Evolutionary conservation across 305 asterid species (phyloP), one percentile per base, ranked within the genome.

Genomic region (Fraxinus baroniana): DNA sequence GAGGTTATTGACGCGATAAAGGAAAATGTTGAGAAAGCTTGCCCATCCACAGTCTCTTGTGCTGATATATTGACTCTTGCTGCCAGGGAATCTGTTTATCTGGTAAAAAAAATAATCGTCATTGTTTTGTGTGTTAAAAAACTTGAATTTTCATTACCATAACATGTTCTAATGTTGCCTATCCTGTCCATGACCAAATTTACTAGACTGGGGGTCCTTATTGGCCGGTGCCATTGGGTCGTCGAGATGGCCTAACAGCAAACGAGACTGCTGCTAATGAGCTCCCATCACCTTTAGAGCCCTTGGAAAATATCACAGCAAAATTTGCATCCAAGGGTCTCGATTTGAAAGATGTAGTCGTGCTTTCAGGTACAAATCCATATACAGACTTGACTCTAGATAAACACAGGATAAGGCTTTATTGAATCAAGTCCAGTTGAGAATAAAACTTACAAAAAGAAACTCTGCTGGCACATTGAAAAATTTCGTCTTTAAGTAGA

Each of bases 191-290:
- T 55, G 1, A 49, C 17, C 55, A 74, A 84, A 79, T 64, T 82
- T 35, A 22, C 74, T 39, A 92, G 98, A 57, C 80, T 7, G 94
- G 95, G 82, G 98, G 98, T 44, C 91, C 93, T 3, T 91, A 49
- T 73, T 91, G 94, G 95, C 68, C 79, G 3, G 90, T 92, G 26
- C 44, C 86, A 7, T 81, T 92, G 86, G 98, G 97, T 0, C 95
- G 98, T 78, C 90, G 95, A 84, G 98, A 94, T 83, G 92, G 96
- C 81, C 82, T 86, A 68, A 90, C 91, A 15, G 97, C 98, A 22
- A 91, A 77, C 33, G 84, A 84, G 83, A 77, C 74, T 68, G 94
- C 93, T 13, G 98, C 97, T 36, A 90, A 89, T 84, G 91, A 91
- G 37, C 90, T 94, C 68, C 98, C 98, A 0, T 86, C 94, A 12